Base-by-base conservation (phyloP, 2,329 filamentous ascomycete species). In the Pseudogymnoascus sp. region DNA sequence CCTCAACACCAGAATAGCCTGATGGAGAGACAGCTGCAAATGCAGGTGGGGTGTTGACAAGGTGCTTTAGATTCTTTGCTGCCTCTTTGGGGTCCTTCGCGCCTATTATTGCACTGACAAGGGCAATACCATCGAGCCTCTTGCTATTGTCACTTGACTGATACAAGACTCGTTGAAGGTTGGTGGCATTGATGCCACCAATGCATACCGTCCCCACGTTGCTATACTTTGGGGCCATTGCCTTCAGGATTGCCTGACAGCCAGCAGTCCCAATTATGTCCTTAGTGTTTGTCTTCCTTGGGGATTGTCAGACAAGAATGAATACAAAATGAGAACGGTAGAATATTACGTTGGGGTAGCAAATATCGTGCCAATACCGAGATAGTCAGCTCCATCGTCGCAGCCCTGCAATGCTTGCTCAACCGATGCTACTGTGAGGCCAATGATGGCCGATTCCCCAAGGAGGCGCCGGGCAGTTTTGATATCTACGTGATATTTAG, bases 361-460 rank as follows among this genome's bases (percentile, higher is more conserved):
- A 76, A 89, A 97, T 66, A 97, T 85, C 1, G 93, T 95, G 25
- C 95, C 93, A 59, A 97, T 87, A 16, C 93, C 95, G 3, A 97
- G 80, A 75, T 97, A 97, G 74, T 95, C 87, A 28, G 93, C 92
- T n/a, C 91, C 91, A 60, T 83, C 84, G 60, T 83, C 77, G 64
- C 89, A 88, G 0, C 93, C 93, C 62, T 76, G 78, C 59, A 87
- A 75, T 3, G 91, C 90, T 77, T 97, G 90, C 5, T 87, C 82
- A 21, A 85, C 74, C 4, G 84, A 89, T 63, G 87, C 89, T n/a
- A 90, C 90, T 5, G 90, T 96, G 36, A 96, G 89, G 21, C 95
- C 93, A 66, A 97, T 92, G 70, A 96, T 93, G 61, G 90, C 88
- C 67, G 87, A 80, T 0, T 84, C 77, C 0, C 92, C 92, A 0